Conservation (phyloP, 2,329 filamentous ascomycete genomes). For the Capronia americana region DNA sequence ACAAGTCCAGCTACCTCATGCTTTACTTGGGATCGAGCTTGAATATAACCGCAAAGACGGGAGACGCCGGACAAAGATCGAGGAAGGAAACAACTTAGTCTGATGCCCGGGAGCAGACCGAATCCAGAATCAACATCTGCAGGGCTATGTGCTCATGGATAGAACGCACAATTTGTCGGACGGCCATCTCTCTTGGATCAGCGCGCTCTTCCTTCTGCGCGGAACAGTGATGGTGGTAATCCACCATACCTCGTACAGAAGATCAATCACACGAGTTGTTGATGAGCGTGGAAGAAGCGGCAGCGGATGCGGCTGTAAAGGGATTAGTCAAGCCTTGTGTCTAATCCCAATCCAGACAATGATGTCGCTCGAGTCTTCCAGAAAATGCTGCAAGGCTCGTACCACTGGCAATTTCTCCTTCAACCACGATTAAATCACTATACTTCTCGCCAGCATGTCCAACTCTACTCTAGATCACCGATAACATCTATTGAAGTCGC, state of each 20-base stretch:
- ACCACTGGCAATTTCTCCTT: not conserved
- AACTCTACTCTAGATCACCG: constrained; percentile 25
- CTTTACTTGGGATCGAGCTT: not conserved
- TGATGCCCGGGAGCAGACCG: not conserved
- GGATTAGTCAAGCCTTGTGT: not conserved
- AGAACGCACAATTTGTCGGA: not conserved
- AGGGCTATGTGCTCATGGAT: not conserved
- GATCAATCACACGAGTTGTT: not conserved
- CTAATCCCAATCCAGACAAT: not conserved
- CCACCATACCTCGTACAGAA: no score
- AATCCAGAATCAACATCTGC: not conserved
- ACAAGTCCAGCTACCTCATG: not conserved
- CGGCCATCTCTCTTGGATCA: not conserved
- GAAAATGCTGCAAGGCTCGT: constrained; percentile 13
- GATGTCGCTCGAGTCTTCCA: constrained; percentile 28
- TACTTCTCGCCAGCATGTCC: constrained; percentile 14
- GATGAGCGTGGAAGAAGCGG: not conserved
- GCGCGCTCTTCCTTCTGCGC: not conserved
- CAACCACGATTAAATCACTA: not conserved
- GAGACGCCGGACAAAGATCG: not conserved
- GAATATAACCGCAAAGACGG: not conserved
- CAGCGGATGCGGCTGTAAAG: not conserved
- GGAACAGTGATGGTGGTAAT: not conserved
- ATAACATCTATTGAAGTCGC: constrained; percentile 30
- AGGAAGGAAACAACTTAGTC: not conserved